These are phyloP conservation scores for Nicotiana obtusifolia DNA, from an alignment of 257 asterid species.

Conservation along the genomic window DNA sequence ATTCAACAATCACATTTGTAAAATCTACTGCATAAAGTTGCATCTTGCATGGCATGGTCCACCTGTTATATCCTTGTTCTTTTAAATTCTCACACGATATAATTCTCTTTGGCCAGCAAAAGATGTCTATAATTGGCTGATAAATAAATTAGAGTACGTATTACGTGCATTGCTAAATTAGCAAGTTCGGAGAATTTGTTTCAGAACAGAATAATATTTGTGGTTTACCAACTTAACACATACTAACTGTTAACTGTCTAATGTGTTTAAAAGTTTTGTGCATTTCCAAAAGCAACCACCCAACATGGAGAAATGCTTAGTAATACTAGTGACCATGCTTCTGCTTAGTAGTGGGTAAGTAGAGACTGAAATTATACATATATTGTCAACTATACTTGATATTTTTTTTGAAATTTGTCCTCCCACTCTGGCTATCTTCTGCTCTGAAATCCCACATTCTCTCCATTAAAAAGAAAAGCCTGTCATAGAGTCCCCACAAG, in stretches of 20 bases:
- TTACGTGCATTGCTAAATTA: neutral
- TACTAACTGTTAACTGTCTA: neutral
- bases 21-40: slow-evolving; percentile 35
- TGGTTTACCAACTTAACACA: neutral
- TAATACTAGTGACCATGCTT: neutral
- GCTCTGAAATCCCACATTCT: slow-evolving; percentile 25
- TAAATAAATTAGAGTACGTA: neutral
- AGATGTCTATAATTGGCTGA: neutral
- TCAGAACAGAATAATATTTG: neutral
- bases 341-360: slow-evolving; percentile 4
- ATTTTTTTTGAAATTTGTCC: slow-evolving; percentile 3
- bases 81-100: neutral
- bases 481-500: slow-evolving; percentile 42
- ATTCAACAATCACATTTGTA: slow-evolving; percentile 29
- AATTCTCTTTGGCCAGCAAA: neutral
- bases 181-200: neutral
- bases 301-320: neutral
- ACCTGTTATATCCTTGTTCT: slow-evolving; percentile 16
- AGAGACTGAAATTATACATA: neutral
- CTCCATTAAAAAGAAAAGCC: slow-evolving; percentile 39
- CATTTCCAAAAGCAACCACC: neutral
- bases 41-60: slow-evolving; percentile 27
- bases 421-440: slow-evolving; percentile 30
- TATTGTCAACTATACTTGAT: slow-evolving; percentile 5
- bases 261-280: neutral